A percentile compares a stretch with the other conserved stretches of the same genome.
Conservation (phyloP, 352 stramenopile species). For the Phytophthora meadii region DNA sequence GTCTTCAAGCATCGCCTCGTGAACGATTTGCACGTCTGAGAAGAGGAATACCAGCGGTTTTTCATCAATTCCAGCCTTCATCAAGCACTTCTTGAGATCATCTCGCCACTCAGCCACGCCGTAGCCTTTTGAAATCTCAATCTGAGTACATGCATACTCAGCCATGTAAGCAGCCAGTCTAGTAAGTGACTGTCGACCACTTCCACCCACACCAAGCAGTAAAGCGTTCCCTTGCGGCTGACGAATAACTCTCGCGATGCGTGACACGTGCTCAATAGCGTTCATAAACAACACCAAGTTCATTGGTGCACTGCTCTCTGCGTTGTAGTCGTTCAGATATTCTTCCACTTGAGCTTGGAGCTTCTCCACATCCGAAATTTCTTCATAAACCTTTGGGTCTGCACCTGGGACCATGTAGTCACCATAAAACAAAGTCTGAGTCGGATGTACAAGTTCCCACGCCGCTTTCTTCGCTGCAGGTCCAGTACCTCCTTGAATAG, state of each 20-base stretch:
- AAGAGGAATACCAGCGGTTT: conserved; percentile 95
- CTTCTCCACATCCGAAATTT: conserved; percentile 89
- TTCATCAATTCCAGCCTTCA: conserved; percentile 93
- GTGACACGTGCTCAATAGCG: conserved; percentile 88
- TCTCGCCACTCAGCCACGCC: conserved; percentile 93
- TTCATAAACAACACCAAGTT: conserved; percentile 92
- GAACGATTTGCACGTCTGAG: conserved; percentile 94
- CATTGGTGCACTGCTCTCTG: conserved; percentile 87
- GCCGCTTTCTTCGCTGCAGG: conserved; percentile 44
- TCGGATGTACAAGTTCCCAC: conserved; percentile 75
- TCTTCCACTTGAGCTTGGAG: conserved; percentile 83
- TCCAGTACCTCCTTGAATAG: conserved; percentile 16
- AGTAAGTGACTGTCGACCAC: conserved; percentile 92
- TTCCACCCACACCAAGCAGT: conserved; percentile 94
- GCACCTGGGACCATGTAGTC: conserved; percentile 94
- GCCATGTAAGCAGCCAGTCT: conserved; percentile 93
- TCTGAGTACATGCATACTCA: conserved; percentile 92
- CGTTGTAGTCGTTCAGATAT: conserved; percentile 91
- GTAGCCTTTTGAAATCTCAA: conserved; percentile 96
- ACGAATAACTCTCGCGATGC: conserved; percentile 82
- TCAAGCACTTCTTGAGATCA: conserved; percentile 92
- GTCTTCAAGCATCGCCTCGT: conserved; percentile 96
- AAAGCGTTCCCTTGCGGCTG: conserved; percentile 91
- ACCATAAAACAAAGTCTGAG: conserved; percentile 80
- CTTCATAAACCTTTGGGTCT: conserved; percentile 92